Base-by-base conservation (phyloP, 129 eudicot genomes). In the Saposhnikovia divaricata region DNA sequence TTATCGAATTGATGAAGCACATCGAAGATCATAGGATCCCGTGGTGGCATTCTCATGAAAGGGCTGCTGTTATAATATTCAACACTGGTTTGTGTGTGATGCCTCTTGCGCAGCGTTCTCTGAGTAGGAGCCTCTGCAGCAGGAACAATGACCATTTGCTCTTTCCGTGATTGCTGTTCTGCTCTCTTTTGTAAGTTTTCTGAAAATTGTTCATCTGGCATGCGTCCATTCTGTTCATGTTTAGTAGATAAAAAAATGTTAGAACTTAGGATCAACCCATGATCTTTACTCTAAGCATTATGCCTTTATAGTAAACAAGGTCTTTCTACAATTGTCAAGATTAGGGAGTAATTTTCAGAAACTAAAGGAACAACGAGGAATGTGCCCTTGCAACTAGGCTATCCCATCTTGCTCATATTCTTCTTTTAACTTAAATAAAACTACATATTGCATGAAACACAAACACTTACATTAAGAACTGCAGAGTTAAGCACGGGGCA, bases 401-500 rank as follows among this genome's bases (percentile, higher is more conserved):
- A 34, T 34, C 37, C 37, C 37, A 34, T 34, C 37, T 34, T 34
- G 37, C 37, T 34, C 37, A 34, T 34, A 34, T 1, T 34, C 23
- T 55, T 55, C 65, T 23, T 55, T 18, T 55, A 59, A 59, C 31
- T 7, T n/a, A 9, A 8, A 59, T 23, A 59, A 9, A 59, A 59
- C 31, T 2, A 59, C 9, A 28, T 11, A 66, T 28, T 28, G 42
- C 21, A 28, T 5, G 19, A 68, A 28, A 3, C 44, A 23, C 5
- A 51, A 66, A 8, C 9, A 43, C 84, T 85, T 89, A 85, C 90
- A 74, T 83, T 81, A 27, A 69, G 65, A 34, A 27, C 82, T 44
- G 90, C 82, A 77, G 89, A 75, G 83, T 83, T 75, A 71, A 89
- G 84, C 74, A 89, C 87, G 23, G 89, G 89, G 80, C 92, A 89